Percentiles rank a stretch among this genome's conserved stretches.
Conservation (phyloP, 768 basidiomycete genomes). For the Leucogyrophana mollusca region DNA sequence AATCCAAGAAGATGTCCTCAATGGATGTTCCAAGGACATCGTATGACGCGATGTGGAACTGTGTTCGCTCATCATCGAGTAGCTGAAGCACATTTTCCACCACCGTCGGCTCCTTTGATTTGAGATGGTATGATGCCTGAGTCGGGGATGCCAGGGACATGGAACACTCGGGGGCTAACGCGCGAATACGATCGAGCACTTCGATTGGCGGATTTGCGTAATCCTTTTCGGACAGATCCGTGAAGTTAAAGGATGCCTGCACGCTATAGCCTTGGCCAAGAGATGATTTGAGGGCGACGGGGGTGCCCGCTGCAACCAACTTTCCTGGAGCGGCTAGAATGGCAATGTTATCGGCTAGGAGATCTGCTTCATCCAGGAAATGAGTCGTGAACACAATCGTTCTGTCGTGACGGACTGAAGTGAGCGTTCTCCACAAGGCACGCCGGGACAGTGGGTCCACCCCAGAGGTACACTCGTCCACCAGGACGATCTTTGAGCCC, state of each 20-base stretch:
- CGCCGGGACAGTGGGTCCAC: conserved; percentile 80
- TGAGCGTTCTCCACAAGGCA: conserved; percentile 75
- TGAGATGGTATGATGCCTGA: conserved; percentile 54
- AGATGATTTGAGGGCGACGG: conserved; percentile 68
- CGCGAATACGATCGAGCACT: conserved; percentile 42
- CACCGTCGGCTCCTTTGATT: conserved; percentile 51
- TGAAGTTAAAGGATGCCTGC: conserved; percentile 46
- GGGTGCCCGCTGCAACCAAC: conserved; percentile 69
- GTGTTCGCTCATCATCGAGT: conserved; percentile 44
- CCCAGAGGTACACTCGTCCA: conserved; percentile 75
- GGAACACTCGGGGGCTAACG: conserved; percentile 45
- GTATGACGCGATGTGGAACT: conserved; percentile 47
- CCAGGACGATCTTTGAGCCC: conserved; percentile 66
- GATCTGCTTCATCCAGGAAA: conserved; percentile 78
- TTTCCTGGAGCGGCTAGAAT: conserved; percentile 76
- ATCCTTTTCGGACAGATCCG: conserved; percentile 29
- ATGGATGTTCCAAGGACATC: conserved; percentile 74
- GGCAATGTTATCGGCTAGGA: conserved; percentile 74
- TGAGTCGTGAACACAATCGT: conserved; percentile 81
- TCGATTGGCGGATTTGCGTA: conserved; percentile 14
- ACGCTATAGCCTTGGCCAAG: conserved; percentile 74
- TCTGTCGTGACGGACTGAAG: conserved; percentile 60
- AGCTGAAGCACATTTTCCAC: conserved; percentile 58
- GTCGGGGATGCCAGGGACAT: conserved; percentile 41
- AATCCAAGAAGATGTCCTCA: conserved; percentile 76